Evolutionary conservation across 2,329 filamentous ascomycete genomes (phyloP), one percentile per base, ranked within the genome.

Genomic region (Phaeosphaeriaceae sp.): DNA sequence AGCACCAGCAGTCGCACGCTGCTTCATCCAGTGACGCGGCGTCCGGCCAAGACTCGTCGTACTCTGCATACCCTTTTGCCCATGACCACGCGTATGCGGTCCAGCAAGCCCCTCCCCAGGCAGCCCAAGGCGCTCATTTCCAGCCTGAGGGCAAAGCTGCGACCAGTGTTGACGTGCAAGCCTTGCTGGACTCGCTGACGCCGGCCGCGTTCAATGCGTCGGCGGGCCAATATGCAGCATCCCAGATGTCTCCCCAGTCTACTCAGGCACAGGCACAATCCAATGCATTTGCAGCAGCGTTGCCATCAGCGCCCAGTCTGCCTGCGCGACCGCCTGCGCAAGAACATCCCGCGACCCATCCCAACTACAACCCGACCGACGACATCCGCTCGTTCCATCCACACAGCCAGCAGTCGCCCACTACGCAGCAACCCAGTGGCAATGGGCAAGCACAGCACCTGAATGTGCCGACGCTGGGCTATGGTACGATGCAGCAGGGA

Each of bases 331-430:
- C 81, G 45, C 82, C 81, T 58, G 78, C 81, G 40, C 82, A 83
- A 71, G 81, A 82, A 58, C 79, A 80, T 68, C 79, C 79, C 53
- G 71, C 78, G 57, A 82, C 81, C 50, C 78, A 83, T 61, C 75
- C 80, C 45, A 82, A 82, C 61, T 83, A 82, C 70, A 75, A 76
- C 41, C 79, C 80, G 49, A 78, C 77, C 57, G 79, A 81, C 68
- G 80, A 83, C 67, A 82, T 83, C 56, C 78, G 81, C 62, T 80
- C 81, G 41, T 83, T 81, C 63, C 82, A 84, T 65, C 81, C 81
- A 20, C 81, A 83, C 67, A 80, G 75, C 52, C 74, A 78, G 50
- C 74, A 79, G 68, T 58, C 71, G 31, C 74, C 53, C 70, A 65
- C 54, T 75, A 50, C 74, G 69, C 60, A 75, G 73, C 59, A 68